Evolutionary conservation across 2,329 filamentous ascomycete genomes (phyloP).

Genomic region (Claviceps humidiphila): DNA sequence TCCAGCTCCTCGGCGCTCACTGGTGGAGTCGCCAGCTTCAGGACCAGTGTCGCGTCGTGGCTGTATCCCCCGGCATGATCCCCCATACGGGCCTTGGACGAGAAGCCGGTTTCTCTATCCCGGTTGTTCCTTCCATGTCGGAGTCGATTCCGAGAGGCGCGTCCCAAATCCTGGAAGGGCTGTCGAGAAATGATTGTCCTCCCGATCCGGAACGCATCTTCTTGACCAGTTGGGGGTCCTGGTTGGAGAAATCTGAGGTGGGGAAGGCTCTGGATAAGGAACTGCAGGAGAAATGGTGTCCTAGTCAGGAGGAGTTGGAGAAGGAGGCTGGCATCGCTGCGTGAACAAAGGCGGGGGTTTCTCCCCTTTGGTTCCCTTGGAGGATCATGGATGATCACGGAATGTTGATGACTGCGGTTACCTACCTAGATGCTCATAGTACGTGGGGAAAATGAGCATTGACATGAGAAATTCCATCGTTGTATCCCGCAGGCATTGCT

Average conservation of each 20-base stretch:
- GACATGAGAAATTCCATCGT: too few relatives aligned
- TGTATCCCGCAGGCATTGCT: too few relatives aligned
- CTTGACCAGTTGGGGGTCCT: slow-evolving; percentile 43
- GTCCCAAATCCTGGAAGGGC: slow-evolving; percentile 29
- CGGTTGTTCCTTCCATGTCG: slow-evolving; percentile 27
- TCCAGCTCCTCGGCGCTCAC: slow-evolving; percentile 36
- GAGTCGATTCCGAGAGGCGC: slow-evolving; percentile 35
- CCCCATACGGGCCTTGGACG: slow-evolving; percentile 32
- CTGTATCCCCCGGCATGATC: slow-evolving; percentile 40
- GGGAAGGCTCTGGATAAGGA: slow-evolving; percentile 27
- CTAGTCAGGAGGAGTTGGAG: slow-evolving; percentile 34
- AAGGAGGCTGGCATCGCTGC: slow-evolving; percentile 20
- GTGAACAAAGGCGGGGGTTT: neutral
- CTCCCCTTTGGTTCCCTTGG: too few relatives aligned
- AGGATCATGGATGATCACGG: too few relatives aligned
- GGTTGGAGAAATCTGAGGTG: slow-evolving; percentile 35
- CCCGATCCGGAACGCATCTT: slow-evolving; percentile 39
- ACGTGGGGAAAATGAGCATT: too few relatives aligned
- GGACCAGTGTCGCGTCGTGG: slow-evolving; percentile 31
- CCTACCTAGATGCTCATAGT: too few relatives aligned
- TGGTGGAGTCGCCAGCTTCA: slow-evolving; percentile 41
- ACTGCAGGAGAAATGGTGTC: slow-evolving; percentile 39
- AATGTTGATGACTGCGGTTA: too few relatives aligned
- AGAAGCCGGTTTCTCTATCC: slow-evolving; percentile 16
- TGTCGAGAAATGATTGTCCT: slow-evolving; percentile 33